Evolutionary conservation across 2,329 filamentous ascomycete species (phyloP).

Genomic region (Lecanicillium sp.): DNA sequence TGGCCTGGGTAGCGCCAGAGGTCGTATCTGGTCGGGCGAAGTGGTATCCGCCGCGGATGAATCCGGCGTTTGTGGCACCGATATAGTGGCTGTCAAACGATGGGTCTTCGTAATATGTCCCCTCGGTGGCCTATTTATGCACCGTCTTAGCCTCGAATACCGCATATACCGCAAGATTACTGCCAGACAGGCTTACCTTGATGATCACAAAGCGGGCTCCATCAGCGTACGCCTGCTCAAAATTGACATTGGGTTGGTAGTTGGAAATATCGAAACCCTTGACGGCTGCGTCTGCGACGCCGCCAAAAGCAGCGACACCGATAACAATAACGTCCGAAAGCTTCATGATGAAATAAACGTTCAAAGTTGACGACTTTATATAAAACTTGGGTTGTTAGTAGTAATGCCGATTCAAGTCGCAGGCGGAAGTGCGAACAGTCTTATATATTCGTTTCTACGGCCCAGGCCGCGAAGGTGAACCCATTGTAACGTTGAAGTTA

Average conservation of each 20-base stretch:
- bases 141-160: not conserved
- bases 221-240: constrained; percentile 24
- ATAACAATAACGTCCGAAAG: no score
- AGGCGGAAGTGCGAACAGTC: no score
- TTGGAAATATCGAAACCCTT: constrained; percentile 34
- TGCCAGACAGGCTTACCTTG: no score
- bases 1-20: constrained; percentile 38
- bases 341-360: no score
- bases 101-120: constrained; percentile 36
- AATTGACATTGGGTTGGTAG: constrained; percentile 30
- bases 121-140: constrained; percentile 37
- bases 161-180: no score
- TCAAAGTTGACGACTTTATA: no score
- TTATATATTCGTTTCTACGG: no score
- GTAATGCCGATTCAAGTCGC: no score
- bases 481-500: no score
- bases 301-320: constrained; percentile 7
- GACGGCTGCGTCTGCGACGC: constrained; percentile 18
- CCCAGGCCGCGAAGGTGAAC: no score
- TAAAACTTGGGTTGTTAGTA: no score
- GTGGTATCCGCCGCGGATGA: constrained; percentile 50
- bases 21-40: constrained; percentile 39
- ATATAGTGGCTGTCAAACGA: constrained; percentile 40
- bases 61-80: constrained; percentile 38
- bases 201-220: constrained; percentile 37